Percentiles rank a stretch among this genome's conserved stretches.
phyloP scores from a whole-genome alignment of 495 filamentous ascomycete genomes.

The Monascus purpureus region DNA sequence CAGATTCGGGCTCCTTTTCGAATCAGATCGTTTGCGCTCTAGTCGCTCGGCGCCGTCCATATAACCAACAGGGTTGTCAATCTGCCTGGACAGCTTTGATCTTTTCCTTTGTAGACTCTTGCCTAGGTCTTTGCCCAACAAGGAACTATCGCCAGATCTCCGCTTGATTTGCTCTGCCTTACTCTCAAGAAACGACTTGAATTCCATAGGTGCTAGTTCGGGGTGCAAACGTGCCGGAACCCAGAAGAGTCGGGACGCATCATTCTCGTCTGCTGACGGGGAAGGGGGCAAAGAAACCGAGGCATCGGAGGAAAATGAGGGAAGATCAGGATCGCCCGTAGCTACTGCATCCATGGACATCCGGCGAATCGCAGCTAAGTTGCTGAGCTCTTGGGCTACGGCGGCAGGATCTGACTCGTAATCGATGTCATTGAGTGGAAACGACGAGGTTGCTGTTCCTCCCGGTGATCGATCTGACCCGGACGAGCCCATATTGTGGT shows the following conservation, averaged over 20 bases:
- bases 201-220: slow-evolving; percentile 89
- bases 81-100: slow-evolving; percentile 88
- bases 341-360: slow-evolving; percentile 98
- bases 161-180: slow-evolving; percentile 79
- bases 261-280: slow-evolving; percentile 63
- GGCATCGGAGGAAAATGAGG: slow-evolving; percentile 55
- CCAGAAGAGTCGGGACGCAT: slow-evolving; percentile 84
- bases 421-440: slow-evolving; percentile 84
- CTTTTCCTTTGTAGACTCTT: slow-evolving; percentile 70
- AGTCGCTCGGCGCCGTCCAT: slow-evolving; percentile 79
- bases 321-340: slow-evolving; percentile 83
- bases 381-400: slow-evolving; percentile 89
- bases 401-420: slow-evolving; percentile 81
- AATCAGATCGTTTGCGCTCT: slow-evolving; percentile 57
- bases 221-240: slow-evolving; percentile 90
- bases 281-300: slow-evolving; percentile 58
- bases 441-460: slow-evolving; percentile 60
- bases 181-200: slow-evolving; percentile 91
- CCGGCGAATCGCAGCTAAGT: slow-evolving; percentile 83
- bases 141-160: slow-evolving; percentile 57
- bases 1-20: slow-evolving; percentile 40
- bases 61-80: slow-evolving; percentile 65
- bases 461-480: slow-evolving; percentile 44
- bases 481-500: slow-evolving; percentile 40
- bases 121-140: slow-evolving; percentile 45